Percentiles rank a stretch among this genome's conserved stretches.
phyloP scores from a whole-genome alignment of 2,329 filamentous ascomycete genomes.

The Incumbomyces lentus region DNA sequence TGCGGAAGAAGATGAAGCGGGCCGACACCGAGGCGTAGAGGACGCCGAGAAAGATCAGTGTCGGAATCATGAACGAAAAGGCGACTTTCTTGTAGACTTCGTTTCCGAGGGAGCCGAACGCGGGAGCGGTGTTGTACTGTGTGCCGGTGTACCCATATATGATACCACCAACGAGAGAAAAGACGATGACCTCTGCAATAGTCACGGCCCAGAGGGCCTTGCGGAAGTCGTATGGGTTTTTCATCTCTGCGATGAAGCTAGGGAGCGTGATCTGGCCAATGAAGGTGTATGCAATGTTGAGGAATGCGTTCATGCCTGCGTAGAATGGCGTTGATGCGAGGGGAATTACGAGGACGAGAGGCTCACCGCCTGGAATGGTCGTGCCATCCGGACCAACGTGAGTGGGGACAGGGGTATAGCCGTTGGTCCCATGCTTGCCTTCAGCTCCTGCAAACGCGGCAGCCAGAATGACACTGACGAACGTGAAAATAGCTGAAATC shows the following conservation, averaged over 20 bases:
- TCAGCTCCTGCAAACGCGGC: constrained; percentile 73
- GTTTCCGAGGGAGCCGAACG: constrained; percentile 72
- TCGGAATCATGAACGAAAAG: constrained; percentile 93
- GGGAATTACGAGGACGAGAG: constrained; percentile 59
- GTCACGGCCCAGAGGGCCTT: constrained; percentile 89
- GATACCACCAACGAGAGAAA: constrained; percentile 68
- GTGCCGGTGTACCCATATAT: constrained; percentile 60
- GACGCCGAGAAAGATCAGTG: constrained; percentile 82
- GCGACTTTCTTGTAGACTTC: constrained; percentile 72
- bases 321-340: constrained; percentile 67
- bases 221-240: constrained; percentile 67
- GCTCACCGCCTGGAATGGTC: constrained; percentile 42
- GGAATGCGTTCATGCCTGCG: constrained; percentile 70
- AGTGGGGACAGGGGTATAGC: constrained; percentile 45
- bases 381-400: constrained; percentile 23
- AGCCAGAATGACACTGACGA: constrained; percentile 75
- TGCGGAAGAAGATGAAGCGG: constrained; percentile 82
- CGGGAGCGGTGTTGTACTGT: constrained; percentile 78
- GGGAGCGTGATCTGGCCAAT: constrained; percentile 91
- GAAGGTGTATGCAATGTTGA: constrained; percentile 94
- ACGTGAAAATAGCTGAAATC: constrained; percentile 74
- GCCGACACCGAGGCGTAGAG: constrained; percentile 83
- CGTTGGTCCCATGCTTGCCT: constrained; percentile 52
- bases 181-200: constrained; percentile 75
- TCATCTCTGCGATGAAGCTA: constrained; percentile 94